A percentile compares a stretch with the other conserved stretches of the same genome.
Conservation (phyloP, 2,329 filamentous ascomycete genomes). For the Ophiosphaerella herpotricha region DNA sequence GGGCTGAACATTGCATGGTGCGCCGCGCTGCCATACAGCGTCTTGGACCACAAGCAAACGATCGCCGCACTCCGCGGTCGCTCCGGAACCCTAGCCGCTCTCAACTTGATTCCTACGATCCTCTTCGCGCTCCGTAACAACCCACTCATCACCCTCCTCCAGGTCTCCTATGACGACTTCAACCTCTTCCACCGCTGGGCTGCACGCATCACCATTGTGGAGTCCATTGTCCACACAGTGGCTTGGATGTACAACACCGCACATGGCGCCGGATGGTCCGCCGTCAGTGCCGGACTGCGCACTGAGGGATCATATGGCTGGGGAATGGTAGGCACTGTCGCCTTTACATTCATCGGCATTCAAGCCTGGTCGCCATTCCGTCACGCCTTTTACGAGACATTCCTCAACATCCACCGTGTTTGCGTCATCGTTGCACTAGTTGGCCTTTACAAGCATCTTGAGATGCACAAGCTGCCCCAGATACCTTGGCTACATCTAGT, state of each 20-base stretch:
- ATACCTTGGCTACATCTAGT: slow-evolving; percentile 75
- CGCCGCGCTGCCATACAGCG: slow-evolving; percentile 65
- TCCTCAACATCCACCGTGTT: slow-evolving; percentile 83
- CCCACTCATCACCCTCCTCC: slow-evolving; percentile 78
- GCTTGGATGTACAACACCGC: slow-evolving; percentile 73
- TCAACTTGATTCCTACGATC: slow-evolving; percentile 92
- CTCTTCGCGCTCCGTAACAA: slow-evolving; percentile 93
- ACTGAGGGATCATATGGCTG: slow-evolving; percentile 67
- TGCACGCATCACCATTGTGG: slow-evolving; percentile 72
- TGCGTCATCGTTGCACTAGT: slow-evolving; percentile 70
- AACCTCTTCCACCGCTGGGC: slow-evolving; percentile 88
- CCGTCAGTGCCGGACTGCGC: slow-evolving; percentile 59
- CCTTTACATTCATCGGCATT: slow-evolving; percentile 69
- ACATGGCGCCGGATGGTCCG: slow-evolving; percentile 64
- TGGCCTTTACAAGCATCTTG: slow-evolving; percentile 79
- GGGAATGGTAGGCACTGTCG: slow-evolving; percentile 64
- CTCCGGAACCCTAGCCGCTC: slow-evolving; percentile 78
- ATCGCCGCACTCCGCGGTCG: slow-evolving; percentile 84
- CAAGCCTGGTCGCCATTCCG: slow-evolving; percentile 78
- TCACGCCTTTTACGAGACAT: slow-evolving; percentile 97
- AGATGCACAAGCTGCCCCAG: slow-evolving; percentile 68
- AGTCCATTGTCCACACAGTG: slow-evolving; percentile 71
- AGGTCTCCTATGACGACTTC: slow-evolving; percentile 95
- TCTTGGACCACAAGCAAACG: slow-evolving; percentile 58
- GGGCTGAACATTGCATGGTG: slow-evolving; percentile 78